Evolutionary conservation across 768 basidiomycete species (phyloP), one percentile per base, ranked within the genome.

Genomic region (Pseudohyphozyma bogoriensis): DNA sequence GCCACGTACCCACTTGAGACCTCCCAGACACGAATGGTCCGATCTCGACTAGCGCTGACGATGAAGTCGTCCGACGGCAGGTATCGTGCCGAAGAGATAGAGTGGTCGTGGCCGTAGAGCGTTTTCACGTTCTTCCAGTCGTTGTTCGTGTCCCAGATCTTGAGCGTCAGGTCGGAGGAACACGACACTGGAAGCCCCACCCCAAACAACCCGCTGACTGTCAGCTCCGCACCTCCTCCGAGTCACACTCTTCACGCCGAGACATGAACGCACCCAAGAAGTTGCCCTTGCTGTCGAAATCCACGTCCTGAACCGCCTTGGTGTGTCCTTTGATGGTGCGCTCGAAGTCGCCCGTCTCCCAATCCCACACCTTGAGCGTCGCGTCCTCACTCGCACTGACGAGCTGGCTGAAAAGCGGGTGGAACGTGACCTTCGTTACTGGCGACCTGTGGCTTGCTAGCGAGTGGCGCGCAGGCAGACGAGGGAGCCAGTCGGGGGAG

Each of bases 291-390:
- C 83, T 81, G 74, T 92, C 88, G 71, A 85, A 93, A 72, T 90
- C 86, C 56, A 87, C 82, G 74, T 91, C 90, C 72, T 82, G 82
- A 32, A 92, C 84, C 24, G 85, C 82, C 72, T 87, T 88, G 36
- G 90, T 92, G 76, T 93, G 90, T 10, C 89, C 87, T 74, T 91
- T 92, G 60, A 92, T 74, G 13, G 90, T 92, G 65, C 88, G 76
- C 74, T 93, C 90, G 72, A 90, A 86, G 68, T 92, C 89, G 44
- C 90, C 90, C 33, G 86, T 85, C 73, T 93, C 90, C 89, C 89
- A 93, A 69, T 93, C 90, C 89, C 90, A 92, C 50, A 92, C 83
- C 78, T 92, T 92, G 67, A 92, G 80, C 1, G 84, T 90, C 53
- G 87, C 80, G 71, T 93, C 90, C 71, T 89, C 89, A 67, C 87